Percentiles rank a stretch among this genome's conserved stretches.
Conservation (phyloP, 192 early-diverging fungal species). For the Anaeromyces robustus region DNA sequence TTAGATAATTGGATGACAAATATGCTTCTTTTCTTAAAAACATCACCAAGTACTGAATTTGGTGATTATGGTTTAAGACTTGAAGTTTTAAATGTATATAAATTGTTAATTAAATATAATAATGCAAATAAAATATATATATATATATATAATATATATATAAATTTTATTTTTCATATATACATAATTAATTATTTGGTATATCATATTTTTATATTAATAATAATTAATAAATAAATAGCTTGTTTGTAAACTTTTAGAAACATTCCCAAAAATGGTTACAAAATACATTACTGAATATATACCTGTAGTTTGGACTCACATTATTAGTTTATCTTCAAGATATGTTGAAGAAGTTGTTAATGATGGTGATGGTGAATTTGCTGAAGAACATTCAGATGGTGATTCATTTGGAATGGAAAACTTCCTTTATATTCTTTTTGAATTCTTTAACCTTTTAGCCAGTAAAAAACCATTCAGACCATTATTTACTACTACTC, state of each 20-base stretch:
- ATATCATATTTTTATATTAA: no score
- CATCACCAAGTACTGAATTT: constrained; percentile 16
- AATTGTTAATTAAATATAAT: no score
- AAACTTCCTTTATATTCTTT: constrained; percentile 42
- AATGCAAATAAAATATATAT: no score
- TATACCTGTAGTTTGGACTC: constrained; percentile 53
- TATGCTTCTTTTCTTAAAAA: constrained; percentile 46
- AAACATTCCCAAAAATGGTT: constrained; percentile 47
- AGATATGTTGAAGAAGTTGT: constrained; percentile 34
- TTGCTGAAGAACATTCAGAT: constrained; percentile 49
- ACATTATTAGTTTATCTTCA: constrained; percentile 37
- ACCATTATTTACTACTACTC: constrained; percentile 24
- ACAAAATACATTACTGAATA: constrained; percentile 23
- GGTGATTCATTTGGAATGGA: constrained; percentile 53
- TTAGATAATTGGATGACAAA: constrained; percentile 62
- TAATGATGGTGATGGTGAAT: constrained; percentile 15
- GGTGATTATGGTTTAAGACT: constrained; percentile 49
- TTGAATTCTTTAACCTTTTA: constrained; percentile 49
- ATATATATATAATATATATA: no score
- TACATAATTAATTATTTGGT: no score
- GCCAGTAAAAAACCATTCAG: constrained; percentile 32
- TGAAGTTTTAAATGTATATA: constrained; percentile 49
- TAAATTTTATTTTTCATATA: no score
- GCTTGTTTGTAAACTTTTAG: constrained; percentile 41
- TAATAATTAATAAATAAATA: constrained; percentile 9